Conservation (phyloP, 2,329 filamentous ascomycete species). For the Macrophomina pseudophaseolina region DNA sequence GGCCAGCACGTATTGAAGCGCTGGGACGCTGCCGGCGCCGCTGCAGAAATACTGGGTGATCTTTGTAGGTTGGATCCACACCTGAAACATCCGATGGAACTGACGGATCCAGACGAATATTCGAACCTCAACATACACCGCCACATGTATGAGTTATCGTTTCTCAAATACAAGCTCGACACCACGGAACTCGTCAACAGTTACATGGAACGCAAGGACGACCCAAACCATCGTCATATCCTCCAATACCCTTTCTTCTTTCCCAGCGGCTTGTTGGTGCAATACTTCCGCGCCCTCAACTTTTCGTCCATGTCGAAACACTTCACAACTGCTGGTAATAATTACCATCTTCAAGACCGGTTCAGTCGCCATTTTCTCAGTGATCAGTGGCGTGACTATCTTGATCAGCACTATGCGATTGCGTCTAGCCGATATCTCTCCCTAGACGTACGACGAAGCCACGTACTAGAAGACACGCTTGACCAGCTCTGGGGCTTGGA, state of each 20-base stretch:
- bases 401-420: conserved; percentile 16
- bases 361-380: conserved; percentile 21
- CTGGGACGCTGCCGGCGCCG: conserved; percentile 75
- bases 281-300: conserved; percentile 87
- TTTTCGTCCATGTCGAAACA: conserved; percentile 83
- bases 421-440: conserved; percentile 45
- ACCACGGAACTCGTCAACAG: conserved; percentile 57
- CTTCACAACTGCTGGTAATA: conserved; percentile 60
- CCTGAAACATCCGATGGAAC: not conserved
- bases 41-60: conserved; percentile 72
- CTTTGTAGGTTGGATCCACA: conserved; percentile 64
- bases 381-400: conserved; percentile 13
- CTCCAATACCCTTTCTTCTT: conserved; percentile 84
- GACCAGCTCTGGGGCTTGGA: conserved; percentile 90
- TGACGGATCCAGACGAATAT: not conserved
- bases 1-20: conserved; percentile 72
- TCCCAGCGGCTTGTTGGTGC: conserved; percentile 71
- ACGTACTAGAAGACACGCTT: conserved; percentile 58
- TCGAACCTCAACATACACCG: conserved; percentile 18
- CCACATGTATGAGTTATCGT: conserved; percentile 11
- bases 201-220: conserved; percentile 67
- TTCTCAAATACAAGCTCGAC: conserved; percentile 57
- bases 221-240: conserved; percentile 71
- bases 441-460: conserved; percentile 50
- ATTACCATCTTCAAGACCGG: conserved; percentile 33